Percentiles rank a stretch among this genome's conserved stretches.
These are phyloP conservation scores for Trametes hirsuta DNA, from an alignment of 1,284 basidiomycete genomes.

Conservation along the genomic window DNA sequence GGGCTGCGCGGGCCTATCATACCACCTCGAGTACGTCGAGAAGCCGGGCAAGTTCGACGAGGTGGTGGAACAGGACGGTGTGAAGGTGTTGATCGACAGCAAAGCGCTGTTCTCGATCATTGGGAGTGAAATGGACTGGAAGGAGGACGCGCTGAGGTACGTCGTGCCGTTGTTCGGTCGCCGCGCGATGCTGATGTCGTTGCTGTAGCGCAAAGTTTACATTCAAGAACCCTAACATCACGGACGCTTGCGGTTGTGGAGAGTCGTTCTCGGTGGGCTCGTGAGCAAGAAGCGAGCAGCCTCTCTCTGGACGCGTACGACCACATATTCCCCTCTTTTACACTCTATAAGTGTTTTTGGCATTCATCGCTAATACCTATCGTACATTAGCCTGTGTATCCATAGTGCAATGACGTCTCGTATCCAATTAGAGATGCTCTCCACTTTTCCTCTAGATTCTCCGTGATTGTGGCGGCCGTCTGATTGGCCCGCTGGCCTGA, in stretches of 20 bases:
- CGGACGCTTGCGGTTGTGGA: slow-evolving; percentile 94
- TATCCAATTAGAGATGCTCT: slow-evolving; percentile 15
- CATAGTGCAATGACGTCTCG: slow-evolving; percentile 17
- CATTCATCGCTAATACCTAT: slow-evolving; percentile 17
- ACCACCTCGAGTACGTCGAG: slow-evolving; percentile 97
- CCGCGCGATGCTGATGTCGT: background rate
- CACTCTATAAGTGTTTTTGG: background rate
- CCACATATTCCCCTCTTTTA: background rate
- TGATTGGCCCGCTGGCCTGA: too few relatives aligned
- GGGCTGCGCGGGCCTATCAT: slow-evolving; percentile 98
- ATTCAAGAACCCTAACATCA: slow-evolving; percentile 89
- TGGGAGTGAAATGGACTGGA: slow-evolving; percentile 99
- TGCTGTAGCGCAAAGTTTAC: slow-evolving; percentile 83
- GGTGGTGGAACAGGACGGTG: slow-evolving; percentile 94
- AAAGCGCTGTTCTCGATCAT: slow-evolving; percentile 99
- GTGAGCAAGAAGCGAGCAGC: slow-evolving; percentile 7
- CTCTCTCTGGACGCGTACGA: slow-evolving; percentile 8
- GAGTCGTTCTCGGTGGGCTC: slow-evolving; percentile 78
- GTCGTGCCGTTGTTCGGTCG: slow-evolving; percentile 23
- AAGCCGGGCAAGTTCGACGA: slow-evolving; percentile 94
- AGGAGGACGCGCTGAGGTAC: slow-evolving; percentile 87
- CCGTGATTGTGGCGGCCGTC: too few relatives aligned
- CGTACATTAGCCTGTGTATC: slow-evolving; percentile 22
- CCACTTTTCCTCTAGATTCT: background rate
- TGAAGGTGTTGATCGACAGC: slow-evolving; percentile 93